phyloP scores from a whole-genome alignment of 2,329 filamentous ascomycete genomes.

The Anthostomella pinea region DNA sequence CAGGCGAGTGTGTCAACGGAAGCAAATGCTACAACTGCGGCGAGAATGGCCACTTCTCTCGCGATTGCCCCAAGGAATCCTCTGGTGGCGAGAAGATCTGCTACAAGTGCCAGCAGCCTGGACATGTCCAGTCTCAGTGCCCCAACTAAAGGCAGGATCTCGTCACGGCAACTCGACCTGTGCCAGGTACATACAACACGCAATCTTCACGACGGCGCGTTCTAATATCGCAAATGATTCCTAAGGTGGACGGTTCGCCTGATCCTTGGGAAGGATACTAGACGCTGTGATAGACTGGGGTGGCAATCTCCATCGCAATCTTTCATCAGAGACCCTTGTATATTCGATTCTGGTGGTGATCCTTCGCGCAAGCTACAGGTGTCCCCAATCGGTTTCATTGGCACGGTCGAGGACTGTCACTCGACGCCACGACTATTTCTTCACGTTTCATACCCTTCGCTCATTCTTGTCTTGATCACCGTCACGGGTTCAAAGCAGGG shows the following conservation, averaged over 20 bases:
- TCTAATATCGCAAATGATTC: conserved; percentile 10
- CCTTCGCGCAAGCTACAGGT: conserved; percentile 8
- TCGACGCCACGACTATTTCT: conserved; percentile 4
- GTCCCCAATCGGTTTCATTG: conserved; percentile 9
- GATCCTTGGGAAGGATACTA: conserved; percentile 15
- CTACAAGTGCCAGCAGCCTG: conserved; percentile 87
- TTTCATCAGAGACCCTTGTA: conserved; percentile 22
- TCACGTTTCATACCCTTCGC: not conserved
- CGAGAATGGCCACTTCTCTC: conserved; percentile 90
- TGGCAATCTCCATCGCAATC: conserved; percentile 15
- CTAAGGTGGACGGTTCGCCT: conserved; percentile 17
- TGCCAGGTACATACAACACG: conserved; percentile 8
- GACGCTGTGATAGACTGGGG: conserved; percentile 17
- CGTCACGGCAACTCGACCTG: conserved; percentile 10
- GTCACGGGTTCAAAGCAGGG: conserved; percentile 1
- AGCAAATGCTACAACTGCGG: conserved; percentile 99
- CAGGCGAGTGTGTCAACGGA: conserved; percentile 90
- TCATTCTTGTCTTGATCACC: conserved; percentile 4
- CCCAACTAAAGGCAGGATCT: conserved; percentile 59
- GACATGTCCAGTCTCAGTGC: conserved; percentile 93
- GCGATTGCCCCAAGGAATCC: conserved; percentile 93
- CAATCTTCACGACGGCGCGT: conserved; percentile 9
- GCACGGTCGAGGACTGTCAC: conserved; percentile 15
- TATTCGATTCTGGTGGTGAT: conserved; percentile 20
- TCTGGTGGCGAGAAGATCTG: conserved; percentile 88